phyloP scores from a whole-genome alignment of 176 grass and related monocot species.

The Bromus sterilis region DNA sequence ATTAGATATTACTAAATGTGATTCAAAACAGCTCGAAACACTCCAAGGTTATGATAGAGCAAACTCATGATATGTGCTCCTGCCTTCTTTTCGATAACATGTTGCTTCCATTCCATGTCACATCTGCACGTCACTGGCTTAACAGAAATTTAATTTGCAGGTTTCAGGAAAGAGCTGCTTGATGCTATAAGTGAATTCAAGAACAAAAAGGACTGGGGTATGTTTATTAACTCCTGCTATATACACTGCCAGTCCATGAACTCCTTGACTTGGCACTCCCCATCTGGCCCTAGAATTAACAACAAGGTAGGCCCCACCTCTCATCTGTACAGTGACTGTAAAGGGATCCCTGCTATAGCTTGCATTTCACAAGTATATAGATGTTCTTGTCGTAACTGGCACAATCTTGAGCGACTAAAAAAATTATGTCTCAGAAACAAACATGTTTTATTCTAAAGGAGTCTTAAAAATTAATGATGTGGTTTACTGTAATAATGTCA shows the following conservation, averaged over 20 bases:
- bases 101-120: background rate
- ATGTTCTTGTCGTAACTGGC: background rate
- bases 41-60: conserved; percentile 51
- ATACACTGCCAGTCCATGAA: conserved; percentile 65
- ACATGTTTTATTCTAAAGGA: background rate
- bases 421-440: background rate
- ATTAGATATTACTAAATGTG: conserved; percentile 61
- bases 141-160: conserved; percentile 19
- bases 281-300: conserved; percentile 53
- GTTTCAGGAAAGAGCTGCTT: conserved; percentile 60
- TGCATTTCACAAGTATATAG: background rate
- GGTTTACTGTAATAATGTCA: background rate
- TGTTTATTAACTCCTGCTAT: conserved; percentile 79
- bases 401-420: background rate
- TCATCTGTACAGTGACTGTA: background rate
- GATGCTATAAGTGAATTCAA: conserved; percentile 47
- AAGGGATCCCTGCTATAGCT: background rate
- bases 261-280: conserved; percentile 57
- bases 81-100: background rate
- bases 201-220: conserved; percentile 57
- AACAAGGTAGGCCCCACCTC: conserved; percentile 35
- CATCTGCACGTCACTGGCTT: background rate
- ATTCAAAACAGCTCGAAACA: conserved; percentile 44
- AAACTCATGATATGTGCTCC: background rate
- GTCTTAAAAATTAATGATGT: background rate